Conservation (phyloP, 768 basidiomycete genomes). For the Crucibulum laeve region DNA sequence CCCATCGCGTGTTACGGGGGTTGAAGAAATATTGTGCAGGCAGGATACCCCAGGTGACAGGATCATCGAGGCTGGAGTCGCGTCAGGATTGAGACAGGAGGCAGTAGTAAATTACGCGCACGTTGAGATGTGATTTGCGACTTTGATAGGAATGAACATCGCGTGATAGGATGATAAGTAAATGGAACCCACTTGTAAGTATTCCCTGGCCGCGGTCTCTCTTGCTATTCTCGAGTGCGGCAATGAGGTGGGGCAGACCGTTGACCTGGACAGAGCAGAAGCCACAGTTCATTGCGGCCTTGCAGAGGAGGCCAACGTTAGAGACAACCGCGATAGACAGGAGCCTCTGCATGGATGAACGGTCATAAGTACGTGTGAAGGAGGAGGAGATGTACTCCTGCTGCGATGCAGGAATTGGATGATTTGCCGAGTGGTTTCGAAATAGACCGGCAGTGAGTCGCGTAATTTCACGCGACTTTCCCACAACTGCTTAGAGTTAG, state of each 20-base stretch:
- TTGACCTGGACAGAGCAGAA: conserved; percentile 66
- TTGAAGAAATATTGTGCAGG: conserved; percentile 59
- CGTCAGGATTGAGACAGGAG: conserved; percentile 2
- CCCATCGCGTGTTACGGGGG: conserved; percentile 74
- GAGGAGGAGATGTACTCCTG: conserved; percentile 1
- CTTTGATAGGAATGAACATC: conserved; percentile 29
- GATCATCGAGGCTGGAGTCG: conserved; percentile 67
- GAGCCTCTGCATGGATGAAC: conserved; percentile 31
- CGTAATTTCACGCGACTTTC: too few species aligned
- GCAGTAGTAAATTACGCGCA: conserved; percentile 30
- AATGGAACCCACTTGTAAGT: conserved; percentile 60
- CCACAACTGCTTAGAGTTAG: too few species aligned
- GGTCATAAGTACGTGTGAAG: conserved; percentile 23
- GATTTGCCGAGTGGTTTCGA: too few species aligned
- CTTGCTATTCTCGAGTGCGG: conserved; percentile 50
- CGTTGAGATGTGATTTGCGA: conserved; percentile 94
- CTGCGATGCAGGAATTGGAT: too few species aligned
- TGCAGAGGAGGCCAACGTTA: conserved; percentile 72
- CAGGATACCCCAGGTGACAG: conserved; percentile 83
- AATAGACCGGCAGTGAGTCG: too few species aligned
- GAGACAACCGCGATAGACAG: conserved; percentile 60
- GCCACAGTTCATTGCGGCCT: conserved; percentile 66
- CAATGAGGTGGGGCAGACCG: conserved; percentile 61
- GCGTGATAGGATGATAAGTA: conserved; percentile 6
- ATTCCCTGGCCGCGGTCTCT: conserved; percentile 55